Base-by-base conservation (phyloP, 257 asterid genomes). In the Capsicum rhomboideum region DNA sequence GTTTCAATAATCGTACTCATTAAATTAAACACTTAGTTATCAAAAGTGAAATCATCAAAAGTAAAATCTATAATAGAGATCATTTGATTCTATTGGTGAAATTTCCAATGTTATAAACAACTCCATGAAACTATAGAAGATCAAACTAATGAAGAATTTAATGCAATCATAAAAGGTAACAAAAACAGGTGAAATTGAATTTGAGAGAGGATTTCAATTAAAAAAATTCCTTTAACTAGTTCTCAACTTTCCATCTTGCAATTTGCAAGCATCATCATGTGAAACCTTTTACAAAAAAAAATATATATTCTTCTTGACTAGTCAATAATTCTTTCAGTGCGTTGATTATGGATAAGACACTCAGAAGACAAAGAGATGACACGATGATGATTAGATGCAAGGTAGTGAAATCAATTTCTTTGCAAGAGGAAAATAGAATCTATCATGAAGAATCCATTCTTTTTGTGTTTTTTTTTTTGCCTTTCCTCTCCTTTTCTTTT, bases 341-440 rank as follows among this genome's bases (percentile, higher is more conserved):
- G 13, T 0, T 58, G 14, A 0, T n/a, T 10, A 1, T 3, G 29
- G 9, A 58, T 58, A 58, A n/a, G 10, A 18, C 1, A 58, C 1
- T 56, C 28, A 56, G 6, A 55, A 21, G 66, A 58, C 9, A 6
- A 58, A 21, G 8, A 58, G 26, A 6, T 58, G 4, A 10, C 2
- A 21, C 14, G 0, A 58, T n/a, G 29, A n/a, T 58, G 29, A 4
- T n/a, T 21, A 58, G 0, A 0, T 58, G 14, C 29, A 58, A 58
- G 14, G 10, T 58, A 5, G 21, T 55, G 63, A 10, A 26, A 18
- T 1, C 7, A 6, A 40, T 58, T 58, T 6, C 23, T 58, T 21
- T 58, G 9, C 10, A 34, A 13, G 66, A n/a, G 29, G 4, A n/a
- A 21, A 58, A 58, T 58, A 6, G 10, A 21, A 58, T 66, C 14